These are phyloP conservation scores for Gaertneriomyces sp. DNA, from an alignment of 192 early-diverging fungal species.

Conservation along the genomic window DNA sequence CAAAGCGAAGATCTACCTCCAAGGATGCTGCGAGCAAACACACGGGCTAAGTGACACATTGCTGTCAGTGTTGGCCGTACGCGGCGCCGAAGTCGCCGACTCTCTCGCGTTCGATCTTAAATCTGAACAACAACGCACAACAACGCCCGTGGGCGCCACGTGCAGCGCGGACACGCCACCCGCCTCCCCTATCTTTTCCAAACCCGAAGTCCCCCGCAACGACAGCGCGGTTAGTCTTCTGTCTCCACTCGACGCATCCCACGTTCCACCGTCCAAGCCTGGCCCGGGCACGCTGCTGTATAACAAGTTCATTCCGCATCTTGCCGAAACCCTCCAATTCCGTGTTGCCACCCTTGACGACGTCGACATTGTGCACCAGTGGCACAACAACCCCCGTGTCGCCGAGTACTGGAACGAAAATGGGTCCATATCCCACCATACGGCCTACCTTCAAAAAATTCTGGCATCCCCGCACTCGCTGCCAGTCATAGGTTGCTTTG, in stretches of 20 bases:
- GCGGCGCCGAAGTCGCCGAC: slow-evolving; percentile 12
- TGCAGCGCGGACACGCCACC: too few species aligned
- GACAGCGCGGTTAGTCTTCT: too few species aligned
- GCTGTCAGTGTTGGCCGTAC: slow-evolving; percentile 13
- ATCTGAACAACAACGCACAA: too few species aligned
- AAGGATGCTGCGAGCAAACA: slow-evolving; percentile 28
- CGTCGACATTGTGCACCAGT: slow-evolving; percentile 3
- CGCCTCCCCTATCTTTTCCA: too few species aligned
- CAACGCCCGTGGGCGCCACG: too few species aligned
- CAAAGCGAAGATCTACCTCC: slow-evolving; percentile 10
- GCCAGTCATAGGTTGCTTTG: slow-evolving; percentile 16
- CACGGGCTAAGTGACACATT: slow-evolving; percentile 29
- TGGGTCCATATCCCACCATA: slow-evolving; percentile 8
- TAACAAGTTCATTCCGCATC: slow-evolving; percentile 1
- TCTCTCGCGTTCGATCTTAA: slow-evolving; percentile 1
- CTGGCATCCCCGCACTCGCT: slow-evolving; percentile 6
- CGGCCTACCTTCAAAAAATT: neutral
- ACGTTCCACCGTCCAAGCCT: slow-evolving; percentile 11
- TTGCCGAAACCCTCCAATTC: slow-evolving; percentile 9
- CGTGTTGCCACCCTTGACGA: slow-evolving; percentile 16
- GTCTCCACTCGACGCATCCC: too few species aligned
- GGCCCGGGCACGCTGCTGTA: slow-evolving; percentile 11
- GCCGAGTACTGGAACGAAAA: slow-evolving; percentile 17
- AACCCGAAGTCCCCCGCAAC: too few species aligned
- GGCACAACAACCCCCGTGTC: slow-evolving; percentile 26